Evolutionary conservation across 208 protist species (phyloP).

Genomic region (Angomonas ambiguus): DNA sequence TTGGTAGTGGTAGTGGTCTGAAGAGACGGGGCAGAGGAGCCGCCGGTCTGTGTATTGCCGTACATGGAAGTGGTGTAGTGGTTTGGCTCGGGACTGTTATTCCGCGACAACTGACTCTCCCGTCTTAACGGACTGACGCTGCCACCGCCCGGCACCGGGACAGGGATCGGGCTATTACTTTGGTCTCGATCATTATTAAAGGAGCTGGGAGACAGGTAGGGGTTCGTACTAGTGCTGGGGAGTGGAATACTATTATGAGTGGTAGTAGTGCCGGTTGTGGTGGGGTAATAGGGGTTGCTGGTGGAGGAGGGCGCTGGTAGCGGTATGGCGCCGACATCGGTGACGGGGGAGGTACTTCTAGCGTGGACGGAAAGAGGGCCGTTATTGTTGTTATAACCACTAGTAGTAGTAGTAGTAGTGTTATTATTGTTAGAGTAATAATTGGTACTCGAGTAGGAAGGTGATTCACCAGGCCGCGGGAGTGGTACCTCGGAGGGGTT

Average conservation of each 20-base stretch:
- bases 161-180: neutral
- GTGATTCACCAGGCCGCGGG: too few relatives aligned
- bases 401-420: neutral
- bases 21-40: too few relatives aligned
- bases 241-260: slow-evolving; percentile 2
- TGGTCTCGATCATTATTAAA: neutral
- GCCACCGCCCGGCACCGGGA: neutral
- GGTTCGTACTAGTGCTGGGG: neutral
- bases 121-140: neutral
- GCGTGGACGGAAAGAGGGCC: neutral
- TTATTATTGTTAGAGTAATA: slow-evolving; percentile 5
- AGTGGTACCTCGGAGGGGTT: too few relatives aligned
- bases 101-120: neutral
- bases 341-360: neutral
- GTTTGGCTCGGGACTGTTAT: neutral
- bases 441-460: too few relatives aligned
- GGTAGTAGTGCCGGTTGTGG: neutral
- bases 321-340: neutral
- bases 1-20: neutral
- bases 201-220: neutral
- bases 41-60: too few relatives aligned
- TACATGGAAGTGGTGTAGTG: neutral
- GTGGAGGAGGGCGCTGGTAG: neutral
- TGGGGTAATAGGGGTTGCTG: neutral
- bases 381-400: neutral